A percentile compares a stretch with the other conserved stretches of the same genome.
These are phyloP conservation scores for Lithospermum erythrorhizon DNA, from an alignment of 257 asterid species.

Conservation along the genomic window DNA sequence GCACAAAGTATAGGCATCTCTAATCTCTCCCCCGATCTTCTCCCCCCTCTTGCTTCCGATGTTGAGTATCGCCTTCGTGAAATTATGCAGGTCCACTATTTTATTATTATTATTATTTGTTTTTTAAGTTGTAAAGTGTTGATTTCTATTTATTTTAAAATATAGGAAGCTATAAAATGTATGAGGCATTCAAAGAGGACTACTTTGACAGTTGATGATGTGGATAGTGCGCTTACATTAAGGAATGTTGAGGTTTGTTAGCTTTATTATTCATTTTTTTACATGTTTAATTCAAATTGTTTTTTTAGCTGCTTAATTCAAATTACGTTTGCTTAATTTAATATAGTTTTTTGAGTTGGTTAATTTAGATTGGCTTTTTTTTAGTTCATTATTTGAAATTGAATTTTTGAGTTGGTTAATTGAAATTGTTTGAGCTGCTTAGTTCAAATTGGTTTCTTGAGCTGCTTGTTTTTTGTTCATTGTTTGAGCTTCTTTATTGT, in stretches of 20 bases:
- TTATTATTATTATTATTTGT: neutral
- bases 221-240: conserved; percentile 85
- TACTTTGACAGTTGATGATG: conserved; percentile 75
- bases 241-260: conserved; percentile 77
- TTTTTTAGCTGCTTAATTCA: no score
- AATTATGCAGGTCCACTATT: conserved; percentile 73
- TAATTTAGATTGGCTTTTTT: no score
- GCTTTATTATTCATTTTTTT: neutral
- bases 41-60: conserved; percentile 86
- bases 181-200: conserved; percentile 97
- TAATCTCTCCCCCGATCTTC: conserved; percentile 74
- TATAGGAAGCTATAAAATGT: conserved; percentile 90
- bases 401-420: no score
- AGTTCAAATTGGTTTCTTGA: no score
- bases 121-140: neutral
- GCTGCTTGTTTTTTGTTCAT: no score
- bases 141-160: neutral
- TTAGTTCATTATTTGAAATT: no score
- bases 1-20: conserved; percentile 83
- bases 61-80: conserved; percentile 92
- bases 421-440: no score
- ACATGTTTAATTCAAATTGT: neutral
- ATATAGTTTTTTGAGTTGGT: no score
- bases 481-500: no score
- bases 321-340: no score